Percentiles rank a stretch among this genome's conserved stretches.
phyloP scores from a whole-genome alignment of 208 protist genomes.

The Trypanosoma rangeli region DNA sequence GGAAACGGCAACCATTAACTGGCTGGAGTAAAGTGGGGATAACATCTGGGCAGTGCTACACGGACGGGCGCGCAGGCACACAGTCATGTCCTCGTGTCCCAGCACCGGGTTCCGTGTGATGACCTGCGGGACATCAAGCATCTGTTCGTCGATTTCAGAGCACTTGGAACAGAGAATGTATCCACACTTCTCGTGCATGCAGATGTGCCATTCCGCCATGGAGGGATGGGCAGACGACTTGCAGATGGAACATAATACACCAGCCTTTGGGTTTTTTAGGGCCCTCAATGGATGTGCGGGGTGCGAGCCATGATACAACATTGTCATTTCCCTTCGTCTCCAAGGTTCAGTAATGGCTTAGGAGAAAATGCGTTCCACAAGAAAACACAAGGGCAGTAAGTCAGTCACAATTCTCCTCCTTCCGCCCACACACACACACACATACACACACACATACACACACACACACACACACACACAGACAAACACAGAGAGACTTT shows the following conservation, averaged over 20 bases:
- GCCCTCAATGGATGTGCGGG: conserved; percentile 50
- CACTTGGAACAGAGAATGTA: conserved; percentile 77
- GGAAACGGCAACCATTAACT: conserved; percentile 69
- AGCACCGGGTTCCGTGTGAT: conserved; percentile 71
- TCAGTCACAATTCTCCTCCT: neutral
- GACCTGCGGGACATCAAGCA: conserved; percentile 56
- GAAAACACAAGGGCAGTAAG: neutral
- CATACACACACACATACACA: neutral
- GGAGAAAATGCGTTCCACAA: neutral
- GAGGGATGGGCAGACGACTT: conserved; percentile 44
- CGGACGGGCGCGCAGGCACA: conserved; percentile 65
- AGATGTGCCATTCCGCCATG: conserved; percentile 58
- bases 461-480: neutral
- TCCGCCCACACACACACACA: neutral
- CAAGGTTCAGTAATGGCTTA: neutral
- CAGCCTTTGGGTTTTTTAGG: conserved; percentile 14
- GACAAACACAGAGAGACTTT: neutral
- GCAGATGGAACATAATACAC: conserved; percentile 65
- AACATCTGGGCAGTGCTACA: conserved; percentile 52
- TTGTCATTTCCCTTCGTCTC: conserved; percentile 14
- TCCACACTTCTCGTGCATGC: conserved; percentile 42
- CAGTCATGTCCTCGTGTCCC: conserved; percentile 39
- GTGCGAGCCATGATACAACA: conserved; percentile 64
- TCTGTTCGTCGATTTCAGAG: conserved; percentile 69
- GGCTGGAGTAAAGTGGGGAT: conserved; percentile 58